A percentile compares a stretch with the other conserved stretches of the same genome.
Evolutionary conservation across 2,329 filamentous ascomycete species (phyloP).

Genomic region (Ciborinia camelliae): DNA sequence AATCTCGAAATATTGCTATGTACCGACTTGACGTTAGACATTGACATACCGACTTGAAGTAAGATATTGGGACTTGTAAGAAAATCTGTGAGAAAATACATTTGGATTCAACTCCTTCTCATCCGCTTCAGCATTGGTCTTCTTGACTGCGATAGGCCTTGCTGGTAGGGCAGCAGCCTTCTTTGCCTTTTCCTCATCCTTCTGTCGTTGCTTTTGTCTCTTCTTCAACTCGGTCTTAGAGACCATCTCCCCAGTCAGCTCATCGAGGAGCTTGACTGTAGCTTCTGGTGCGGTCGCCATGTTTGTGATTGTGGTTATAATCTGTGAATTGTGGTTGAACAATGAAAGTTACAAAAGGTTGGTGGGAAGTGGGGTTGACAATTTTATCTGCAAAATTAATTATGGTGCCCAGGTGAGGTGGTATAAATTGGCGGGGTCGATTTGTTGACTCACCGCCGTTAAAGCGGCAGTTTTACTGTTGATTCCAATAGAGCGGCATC

Average conservation of each 20-base stretch:
- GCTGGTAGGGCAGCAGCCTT: conserved; percentile 69
- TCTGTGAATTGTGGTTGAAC: conserved; percentile 7
- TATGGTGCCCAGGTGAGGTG: too few relatives aligned
- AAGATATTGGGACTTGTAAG: not conserved
- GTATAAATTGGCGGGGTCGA: too few relatives aligned
- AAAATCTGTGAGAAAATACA: conserved; percentile 42
- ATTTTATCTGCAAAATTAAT: too few relatives aligned
- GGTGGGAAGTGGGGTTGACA: too few relatives aligned
- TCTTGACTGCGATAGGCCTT: conserved; percentile 57
- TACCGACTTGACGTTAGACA: conserved; percentile 25
- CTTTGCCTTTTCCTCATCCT: conserved; percentile 83
- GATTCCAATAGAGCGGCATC: too few relatives aligned
- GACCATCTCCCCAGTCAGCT: conserved; percentile 83
- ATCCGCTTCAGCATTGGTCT: conserved; percentile 48
- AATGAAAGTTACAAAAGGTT: too few relatives aligned
- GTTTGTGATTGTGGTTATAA: conserved; percentile 30
- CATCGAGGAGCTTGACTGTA: conserved; percentile 63
- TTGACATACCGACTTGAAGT: too few relatives aligned
- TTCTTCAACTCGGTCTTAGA: conserved; percentile 93
- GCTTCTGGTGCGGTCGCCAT: conserved; percentile 35
- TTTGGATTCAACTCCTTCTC: conserved; percentile 76
- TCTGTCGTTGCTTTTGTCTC: conserved; percentile 85
- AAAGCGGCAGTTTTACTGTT: too few relatives aligned
- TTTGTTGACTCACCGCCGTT: too few relatives aligned
- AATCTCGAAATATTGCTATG: conserved; percentile 91